phyloP scores from a whole-genome alignment of 116 monocot species.

The Papilionanthe hybrid region DNA sequence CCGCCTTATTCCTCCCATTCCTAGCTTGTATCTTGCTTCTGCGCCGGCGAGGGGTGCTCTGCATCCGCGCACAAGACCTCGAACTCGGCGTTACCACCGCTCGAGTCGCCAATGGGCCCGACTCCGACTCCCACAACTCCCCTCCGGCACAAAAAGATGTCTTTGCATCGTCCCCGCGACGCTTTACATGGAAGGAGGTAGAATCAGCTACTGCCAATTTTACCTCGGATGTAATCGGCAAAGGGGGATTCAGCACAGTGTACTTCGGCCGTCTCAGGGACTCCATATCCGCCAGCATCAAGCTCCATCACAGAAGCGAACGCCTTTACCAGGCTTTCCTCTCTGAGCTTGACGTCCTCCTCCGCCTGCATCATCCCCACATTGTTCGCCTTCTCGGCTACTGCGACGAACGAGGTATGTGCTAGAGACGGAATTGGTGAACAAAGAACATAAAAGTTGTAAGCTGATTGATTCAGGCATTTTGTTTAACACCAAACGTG shows the following conservation, averaged over 20 bases:
- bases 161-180: neutral
- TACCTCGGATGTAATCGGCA: slow-evolving; percentile 47
- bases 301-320: slow-evolving; percentile 54
- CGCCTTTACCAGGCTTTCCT: slow-evolving; percentile 56
- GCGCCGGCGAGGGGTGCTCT: neutral
- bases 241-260: slow-evolving; percentile 79
- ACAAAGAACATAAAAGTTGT: neutral
- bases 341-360: slow-evolving; percentile 63
- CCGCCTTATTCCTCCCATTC: neutral
- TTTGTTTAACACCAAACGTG: neutral
- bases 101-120: too few species aligned
- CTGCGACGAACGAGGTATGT: slow-evolving; percentile 59
- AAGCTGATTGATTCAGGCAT: neutral
- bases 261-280: slow-evolving; percentile 33
- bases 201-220: slow-evolving; percentile 43
- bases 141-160: too few species aligned
- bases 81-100: neutral
- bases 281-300: slow-evolving; percentile 37
- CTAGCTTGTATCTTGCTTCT: neutral
- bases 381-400: slow-evolving; percentile 72
- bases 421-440: slow-evolving; percentile 11
- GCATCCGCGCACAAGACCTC: neutral
- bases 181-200: slow-evolving; percentile 49
- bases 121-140: too few species aligned
- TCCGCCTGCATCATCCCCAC: slow-evolving; percentile 43